phyloP scores from a whole-genome alignment of 768 basidiomycete species.

The Macrolepiota albuminosa region DNA sequence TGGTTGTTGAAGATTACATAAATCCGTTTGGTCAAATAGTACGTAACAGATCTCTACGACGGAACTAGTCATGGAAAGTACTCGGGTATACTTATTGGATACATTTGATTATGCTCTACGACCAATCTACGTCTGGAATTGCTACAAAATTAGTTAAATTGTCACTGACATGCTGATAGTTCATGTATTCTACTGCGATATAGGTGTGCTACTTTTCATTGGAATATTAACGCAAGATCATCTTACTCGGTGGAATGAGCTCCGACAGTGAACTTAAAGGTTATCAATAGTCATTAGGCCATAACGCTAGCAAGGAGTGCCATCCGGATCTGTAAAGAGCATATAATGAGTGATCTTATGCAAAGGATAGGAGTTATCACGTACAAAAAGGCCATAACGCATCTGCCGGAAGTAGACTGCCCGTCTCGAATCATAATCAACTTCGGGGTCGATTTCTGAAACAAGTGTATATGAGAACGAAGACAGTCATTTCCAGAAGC shows the following conservation, averaged over 20 bases:
- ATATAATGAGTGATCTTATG: neutral
- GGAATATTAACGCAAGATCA: neutral
- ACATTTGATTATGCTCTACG: neutral
- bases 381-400: conserved; percentile 94
- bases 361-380: conserved; percentile 28
- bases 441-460: conserved; percentile 97
- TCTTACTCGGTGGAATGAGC: neutral
- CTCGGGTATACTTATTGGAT: neutral
- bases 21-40: neutral
- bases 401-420: conserved; percentile 99
- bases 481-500: neutral
- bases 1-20: neutral
- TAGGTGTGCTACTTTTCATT: neutral
- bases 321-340: conserved; percentile 59
- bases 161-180: neutral
- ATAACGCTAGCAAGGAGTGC: conserved; percentile 69
- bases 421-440: conserved; percentile 91
- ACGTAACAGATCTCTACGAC: too few species aligned
- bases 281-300: conserved; percentile 19
- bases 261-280: neutral
- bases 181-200: neutral
- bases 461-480: conserved; percentile 9
- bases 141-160: conserved; percentile 1
- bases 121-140: neutral
- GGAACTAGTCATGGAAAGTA: neutral